These are phyloP conservation scores for Lachancea meyersii DNA, from an alignment of 805 yeast genomes.

Conservation along the genomic window DNA sequence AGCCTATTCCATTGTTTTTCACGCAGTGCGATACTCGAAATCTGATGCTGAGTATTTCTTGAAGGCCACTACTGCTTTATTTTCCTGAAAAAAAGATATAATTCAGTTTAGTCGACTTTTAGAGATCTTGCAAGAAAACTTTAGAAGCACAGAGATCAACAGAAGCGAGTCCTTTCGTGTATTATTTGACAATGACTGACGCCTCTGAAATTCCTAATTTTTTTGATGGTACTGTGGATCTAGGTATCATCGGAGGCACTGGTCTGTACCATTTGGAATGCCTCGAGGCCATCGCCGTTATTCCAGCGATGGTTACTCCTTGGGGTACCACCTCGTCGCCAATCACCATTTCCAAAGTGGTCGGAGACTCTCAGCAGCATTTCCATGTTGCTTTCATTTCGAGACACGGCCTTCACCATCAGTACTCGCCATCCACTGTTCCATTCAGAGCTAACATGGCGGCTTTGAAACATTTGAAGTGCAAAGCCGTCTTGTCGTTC, in stretches of 20 bases:
- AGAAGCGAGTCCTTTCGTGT: too few species aligned
- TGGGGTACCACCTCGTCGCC: constrained; percentile 98
- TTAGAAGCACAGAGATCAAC: too few species aligned
- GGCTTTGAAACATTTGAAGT: constrained; percentile 83
- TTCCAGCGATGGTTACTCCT: constrained; percentile 76
- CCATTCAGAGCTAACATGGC: constrained; percentile 94
- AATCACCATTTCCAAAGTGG: constrained; percentile 79
- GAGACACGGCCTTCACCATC: constrained; percentile 90
- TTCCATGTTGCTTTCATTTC: constrained; percentile 90
- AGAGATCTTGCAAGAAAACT: too few species aligned
- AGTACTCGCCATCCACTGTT: constrained; percentile 83
- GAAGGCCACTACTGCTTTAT: too few species aligned
- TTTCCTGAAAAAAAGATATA: too few species aligned
- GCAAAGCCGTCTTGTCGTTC: constrained; percentile 82
- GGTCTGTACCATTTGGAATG: constrained; percentile 88
- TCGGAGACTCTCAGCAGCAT: constrained; percentile 38
- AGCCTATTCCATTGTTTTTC: too few species aligned
- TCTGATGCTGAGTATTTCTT: too few species aligned
- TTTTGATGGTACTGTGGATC: constrained; percentile 41
- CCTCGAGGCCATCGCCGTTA: constrained; percentile 75
- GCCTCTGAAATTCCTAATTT: constrained; percentile 18
- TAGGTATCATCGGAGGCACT: constrained; percentile 96
- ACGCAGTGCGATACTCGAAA: too few species aligned
- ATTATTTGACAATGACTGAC: constrained; percentile 22
- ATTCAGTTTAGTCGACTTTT: too few species aligned